Conservation (phyloP, 768 basidiomycete species). For the Rubroboletus satanas region DNA sequence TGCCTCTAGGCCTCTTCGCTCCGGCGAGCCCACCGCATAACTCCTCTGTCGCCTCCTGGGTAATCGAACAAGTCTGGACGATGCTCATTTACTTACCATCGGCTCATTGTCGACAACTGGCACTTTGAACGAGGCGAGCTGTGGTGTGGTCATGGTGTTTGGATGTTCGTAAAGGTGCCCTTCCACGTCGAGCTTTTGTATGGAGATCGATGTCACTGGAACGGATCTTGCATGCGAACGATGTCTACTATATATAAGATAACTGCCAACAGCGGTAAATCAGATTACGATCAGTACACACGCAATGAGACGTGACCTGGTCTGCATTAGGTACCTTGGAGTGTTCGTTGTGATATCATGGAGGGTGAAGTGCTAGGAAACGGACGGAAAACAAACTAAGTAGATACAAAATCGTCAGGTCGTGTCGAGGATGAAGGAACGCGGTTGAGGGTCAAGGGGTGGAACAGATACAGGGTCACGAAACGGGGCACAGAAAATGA, state of each 20-base stretch:
- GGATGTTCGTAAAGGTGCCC: background rate
- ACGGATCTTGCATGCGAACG: constrained; percentile 16
- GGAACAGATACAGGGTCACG: background rate
- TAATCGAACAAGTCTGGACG: background rate
- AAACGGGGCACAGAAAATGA: background rate
- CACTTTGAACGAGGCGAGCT: constrained; percentile 82
- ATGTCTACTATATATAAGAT: background rate
- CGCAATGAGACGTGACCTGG: background rate
- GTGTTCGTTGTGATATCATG: background rate
- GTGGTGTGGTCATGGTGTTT: constrained; percentile 58
- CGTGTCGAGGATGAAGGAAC: background rate
- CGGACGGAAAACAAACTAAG: background rate
- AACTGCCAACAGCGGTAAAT: background rate
- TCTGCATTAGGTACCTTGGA: background rate
- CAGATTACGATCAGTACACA: background rate
- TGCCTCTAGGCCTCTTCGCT: constrained; percentile 68
- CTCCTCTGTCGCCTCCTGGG: constrained; percentile 45
- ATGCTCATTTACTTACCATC: constrained; percentile 53
- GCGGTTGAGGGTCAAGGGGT: background rate
- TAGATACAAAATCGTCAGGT: background rate
- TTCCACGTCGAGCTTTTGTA: background rate
- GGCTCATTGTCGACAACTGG: constrained; percentile 90
- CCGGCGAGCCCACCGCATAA: constrained; percentile 76
- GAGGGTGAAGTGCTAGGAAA: too few relatives aligned
- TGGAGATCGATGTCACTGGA: background rate